Evolutionary conservation across 192 early-diverging fungal genomes (phyloP), one percentile per base, ranked within the genome.

Genomic region (Backusella circina): DNA sequence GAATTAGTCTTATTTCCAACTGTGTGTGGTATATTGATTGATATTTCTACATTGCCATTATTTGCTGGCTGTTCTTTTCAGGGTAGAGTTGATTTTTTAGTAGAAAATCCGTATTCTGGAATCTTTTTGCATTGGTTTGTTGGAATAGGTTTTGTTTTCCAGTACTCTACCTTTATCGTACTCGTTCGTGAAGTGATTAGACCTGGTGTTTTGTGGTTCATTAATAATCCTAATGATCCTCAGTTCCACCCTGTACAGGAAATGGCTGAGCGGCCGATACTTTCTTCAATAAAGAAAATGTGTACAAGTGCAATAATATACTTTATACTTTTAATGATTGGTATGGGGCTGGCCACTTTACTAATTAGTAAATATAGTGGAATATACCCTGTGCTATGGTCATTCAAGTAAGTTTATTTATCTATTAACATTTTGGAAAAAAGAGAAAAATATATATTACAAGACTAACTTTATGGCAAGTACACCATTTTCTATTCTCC

Each of bases 141-240:
- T 2, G 98, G 98, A 1, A 95, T 95, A n/a, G 89, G 88, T 16
- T 97, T 98, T 77, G 97, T 98, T 94, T 93, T 95, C 70, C 87
- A 93, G 73, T 96, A 98, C 88, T 92, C 96, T 1, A 79, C 89
- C 3, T 94, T 96, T 76, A 89, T 98, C 1, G 75, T 90, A 28
- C 83, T 89, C 35, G 92, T 93, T 33, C 90, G 96, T 32, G 88
- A 92, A 65, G 87, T 95, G 15, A 88, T 98, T 35, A 91, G 98
- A 1, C 93, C 93, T 1, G 98, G 98, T 16, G 94, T 97, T 35
- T 88, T 98, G 87, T 99, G 97, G 96, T 98, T 98, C 79, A 95
- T 99, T 61, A 91, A 94, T 54, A 96, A 98, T 76, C 96, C 96
- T 1, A 96, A 95, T 64, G 97, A 98, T 80, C 94, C 94, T 13